Conservation (phyloP, 441 rosid genomes). For the Pelargonium myrrhifolium region DNA sequence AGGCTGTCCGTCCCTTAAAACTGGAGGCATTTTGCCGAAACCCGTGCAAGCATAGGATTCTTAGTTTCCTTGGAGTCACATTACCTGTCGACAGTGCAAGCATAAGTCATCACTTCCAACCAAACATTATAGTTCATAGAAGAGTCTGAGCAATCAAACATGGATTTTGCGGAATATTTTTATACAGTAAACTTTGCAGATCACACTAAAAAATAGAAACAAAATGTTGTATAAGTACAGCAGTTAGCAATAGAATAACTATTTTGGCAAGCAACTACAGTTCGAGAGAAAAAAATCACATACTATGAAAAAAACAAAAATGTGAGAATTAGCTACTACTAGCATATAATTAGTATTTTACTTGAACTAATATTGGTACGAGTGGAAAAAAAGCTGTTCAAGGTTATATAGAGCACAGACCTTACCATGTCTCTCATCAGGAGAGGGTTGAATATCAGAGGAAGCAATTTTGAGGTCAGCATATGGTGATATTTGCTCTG, state of each 20-base stretch:
- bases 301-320: neutral
- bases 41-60: slow-evolving; percentile 88
- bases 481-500: slow-evolving; percentile 13
- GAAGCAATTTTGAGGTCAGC: slow-evolving; percentile 18
- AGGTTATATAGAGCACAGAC: slow-evolving; percentile 34
- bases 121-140: too few relatives aligned
- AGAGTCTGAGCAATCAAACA: too few relatives aligned
- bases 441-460: slow-evolving; percentile 22
- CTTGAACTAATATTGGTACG: neutral
- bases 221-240: too few relatives aligned
- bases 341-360: neutral
- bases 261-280: too few relatives aligned
- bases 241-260: too few relatives aligned
- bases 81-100: slow-evolving; percentile 21
- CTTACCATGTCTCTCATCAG: slow-evolving; percentile 50
- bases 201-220: too few relatives aligned
- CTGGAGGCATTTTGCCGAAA: slow-evolving; percentile 87
- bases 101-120: too few relatives aligned
- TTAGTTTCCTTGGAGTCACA: slow-evolving; percentile 44
- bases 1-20: slow-evolving; percentile 87
- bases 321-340: neutral
- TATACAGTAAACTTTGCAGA: too few relatives aligned
- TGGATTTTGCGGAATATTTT: too few relatives aligned
- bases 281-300: too few relatives aligned
- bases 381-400: neutral